Base-by-base conservation (phyloP, 257 asterid species). In the Fraxinus quadrangulata region DNA sequence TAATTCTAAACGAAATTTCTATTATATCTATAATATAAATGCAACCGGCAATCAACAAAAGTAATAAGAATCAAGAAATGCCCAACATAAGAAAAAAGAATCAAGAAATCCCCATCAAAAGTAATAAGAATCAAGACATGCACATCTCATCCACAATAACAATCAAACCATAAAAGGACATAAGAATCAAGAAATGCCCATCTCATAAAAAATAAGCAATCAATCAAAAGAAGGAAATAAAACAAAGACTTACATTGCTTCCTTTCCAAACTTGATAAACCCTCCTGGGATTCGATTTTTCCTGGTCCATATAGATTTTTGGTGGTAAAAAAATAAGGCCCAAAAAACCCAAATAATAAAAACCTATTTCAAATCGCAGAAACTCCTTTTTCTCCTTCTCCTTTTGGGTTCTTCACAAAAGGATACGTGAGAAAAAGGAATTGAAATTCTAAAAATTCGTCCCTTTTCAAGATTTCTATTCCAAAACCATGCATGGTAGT, bases 261-360 rank as follows among this genome's bases (percentile, higher is more conserved):
- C 97, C 97, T 80, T 85, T 87, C 97, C 97, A 93, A 67, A 87
- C 90, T 71, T 88, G 96, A 83, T 89, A 90, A 85, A 89, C 89
- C 90, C 86, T 91, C 84, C 40, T 82, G 33, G 82, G 80, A 37
- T 84, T 36, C 84, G 92, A 83, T 77, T 83, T 87, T 36, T 71
- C 88, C 36, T 28, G 82, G 85, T 85, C 92, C 97, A 91, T 91
- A 63, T 63, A 63, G 69, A 63, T 2, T 63, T 26, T 26, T 63
- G n/a, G 36, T 5, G 69, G 69, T 0, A 9, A 63, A 23, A 61
- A 26, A 26, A 63, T 24, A 63, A 11, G 69, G 14, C 69, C 34
- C 47, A 24, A 70, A 39, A 66, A 28, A n/a, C 19, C 42, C 69
- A 40, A 73, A 74, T 66, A 77, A 23, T 26, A 2, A 24, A 63